phyloP scores from a whole-genome alignment of 169 alveolate genomes.

The Toxoplasma gondii region DNA sequence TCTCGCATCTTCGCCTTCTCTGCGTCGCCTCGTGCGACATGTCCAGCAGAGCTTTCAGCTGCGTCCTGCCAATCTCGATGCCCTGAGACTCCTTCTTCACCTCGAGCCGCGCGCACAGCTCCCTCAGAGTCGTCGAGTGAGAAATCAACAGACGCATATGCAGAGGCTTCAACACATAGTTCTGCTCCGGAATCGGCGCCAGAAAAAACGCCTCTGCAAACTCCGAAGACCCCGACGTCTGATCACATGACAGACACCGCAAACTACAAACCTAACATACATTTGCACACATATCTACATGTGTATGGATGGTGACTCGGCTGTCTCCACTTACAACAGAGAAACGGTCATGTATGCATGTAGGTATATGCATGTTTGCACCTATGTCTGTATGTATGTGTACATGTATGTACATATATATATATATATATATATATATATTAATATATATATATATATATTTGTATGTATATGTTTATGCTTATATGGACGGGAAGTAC shows the following conservation, averaged over 20 bases:
- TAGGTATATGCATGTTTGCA: no score
- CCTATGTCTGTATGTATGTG: background rate
- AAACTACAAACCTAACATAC: background rate
- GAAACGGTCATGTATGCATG: no score
- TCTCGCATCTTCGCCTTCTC: constrained; percentile 75
- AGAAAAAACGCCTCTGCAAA: background rate
- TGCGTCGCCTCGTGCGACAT: constrained; percentile 78
- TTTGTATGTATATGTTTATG: background rate
- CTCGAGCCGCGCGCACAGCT: constrained; percentile 75
- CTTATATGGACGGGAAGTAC: no score
- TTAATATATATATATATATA: background rate
- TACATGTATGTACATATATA: background rate
- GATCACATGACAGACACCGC: background rate
- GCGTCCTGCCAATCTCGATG: constrained; percentile 77
- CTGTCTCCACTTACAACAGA: no score
- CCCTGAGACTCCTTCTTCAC: constrained; percentile 77
- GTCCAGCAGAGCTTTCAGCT: constrained; percentile 76
- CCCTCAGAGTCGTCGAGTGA: constrained; percentile 73
- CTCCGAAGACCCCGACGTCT: background rate
- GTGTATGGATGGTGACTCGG: no score
- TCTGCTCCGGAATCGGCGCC: background rate
- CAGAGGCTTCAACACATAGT: constrained; percentile 74
- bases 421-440: background rate
- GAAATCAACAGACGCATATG: constrained; percentile 67
- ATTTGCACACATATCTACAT: background rate